Evolutionary conservation across 1,284 basidiomycete genomes (phyloP), one percentile per base, ranked within the genome.

Genomic region (Malassezia japonica): DNA sequence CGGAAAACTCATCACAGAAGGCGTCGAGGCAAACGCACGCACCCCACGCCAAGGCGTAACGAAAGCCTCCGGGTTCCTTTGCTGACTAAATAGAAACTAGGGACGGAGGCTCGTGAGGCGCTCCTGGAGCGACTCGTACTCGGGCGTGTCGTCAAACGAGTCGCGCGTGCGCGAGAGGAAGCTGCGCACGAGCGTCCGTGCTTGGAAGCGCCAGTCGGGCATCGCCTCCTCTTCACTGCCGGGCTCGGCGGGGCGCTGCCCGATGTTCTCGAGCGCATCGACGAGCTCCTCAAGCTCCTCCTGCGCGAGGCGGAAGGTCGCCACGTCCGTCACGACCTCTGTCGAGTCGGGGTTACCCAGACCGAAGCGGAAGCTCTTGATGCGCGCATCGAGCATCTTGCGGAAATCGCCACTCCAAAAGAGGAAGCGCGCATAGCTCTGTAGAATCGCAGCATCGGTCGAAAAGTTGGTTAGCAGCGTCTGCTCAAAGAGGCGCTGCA

Each of bases 171-270:
- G 61, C 3, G 85, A 88, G 75, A 90, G 80, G 73, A 95, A 96
- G 35, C 83, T 85, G 68, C 91, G 78, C 47, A 96, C 81, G 50
- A 96, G 78, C 56, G 87, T 92, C 50, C 85, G 79, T 33, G 84
- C 88, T 75, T 92, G 87, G 70, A 86, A 80, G 70, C 78, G 79
- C 88, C 91, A 95, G 61, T 79, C 77, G 12, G 74, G 75, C 62
- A 76, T 74, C 54, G 76, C 76, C 47, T 65, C 67, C 29, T 66
- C 65, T 27, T 62, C 56, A 18, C 57, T 48, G 6, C 46, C 50
- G 7, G 49, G 54, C 42, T 37, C 42, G 20, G 46, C 48, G 10
- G 48, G 27, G 9, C 81, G 80, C 23, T 84, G 81, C 1, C 88
- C 89, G 49, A 91, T 81, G 71, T 87, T 87, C 60, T 81, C 78